Percentiles rank a stretch among this genome's conserved stretches.
These are phyloP conservation scores for Cucurbita argyrosperma DNA, from an alignment of 306 rosid genomes.

Conservation along the genomic window DNA sequence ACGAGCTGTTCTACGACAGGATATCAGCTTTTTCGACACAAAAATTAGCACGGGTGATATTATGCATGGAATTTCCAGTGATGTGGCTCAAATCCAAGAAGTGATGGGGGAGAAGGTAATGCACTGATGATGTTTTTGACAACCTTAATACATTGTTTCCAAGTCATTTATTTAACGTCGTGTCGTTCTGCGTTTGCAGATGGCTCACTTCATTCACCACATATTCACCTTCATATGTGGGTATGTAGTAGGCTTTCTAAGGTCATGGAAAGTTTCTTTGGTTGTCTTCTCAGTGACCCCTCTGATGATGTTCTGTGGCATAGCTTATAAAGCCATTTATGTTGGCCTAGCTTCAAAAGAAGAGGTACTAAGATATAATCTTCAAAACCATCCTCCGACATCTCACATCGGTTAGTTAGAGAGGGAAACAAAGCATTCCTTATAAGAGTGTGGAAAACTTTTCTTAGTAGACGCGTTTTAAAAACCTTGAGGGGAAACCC, in stretches of 20 bases:
- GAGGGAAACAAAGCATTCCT: neutral
- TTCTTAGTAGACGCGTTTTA: no score
- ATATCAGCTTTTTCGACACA: conserved; percentile 54
- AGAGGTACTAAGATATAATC: conserved; percentile 28
- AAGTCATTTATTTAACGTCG: neutral
- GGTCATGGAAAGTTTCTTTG: conserved; percentile 71
- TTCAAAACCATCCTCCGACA: neutral
- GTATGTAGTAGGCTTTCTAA: conserved; percentile 54
- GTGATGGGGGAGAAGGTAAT: conserved; percentile 94
- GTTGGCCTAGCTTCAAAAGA: conserved; percentile 72
- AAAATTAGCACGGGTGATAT: conserved; percentile 54
- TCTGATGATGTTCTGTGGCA: conserved; percentile 66
- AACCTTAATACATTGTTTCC: neutral
- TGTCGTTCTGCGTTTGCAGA: conserved; percentile 30
- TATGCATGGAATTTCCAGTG: conserved; percentile 91
- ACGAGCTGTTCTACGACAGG: conserved; percentile 67
- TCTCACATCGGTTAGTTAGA: no score
- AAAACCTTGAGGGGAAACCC: no score
- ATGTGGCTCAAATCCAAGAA: conserved; percentile 90
- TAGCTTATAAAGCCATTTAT: conserved; percentile 74
- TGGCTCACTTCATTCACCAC: conserved; percentile 77
- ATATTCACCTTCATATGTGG: conserved; percentile 74
- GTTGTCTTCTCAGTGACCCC: conserved; percentile 73
- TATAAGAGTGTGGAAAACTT: no score
- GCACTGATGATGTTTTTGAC: neutral